Evolutionary conservation across 2,329 filamentous ascomycete genomes (phyloP).

Genomic region (Neospermospora avenae): DNA sequence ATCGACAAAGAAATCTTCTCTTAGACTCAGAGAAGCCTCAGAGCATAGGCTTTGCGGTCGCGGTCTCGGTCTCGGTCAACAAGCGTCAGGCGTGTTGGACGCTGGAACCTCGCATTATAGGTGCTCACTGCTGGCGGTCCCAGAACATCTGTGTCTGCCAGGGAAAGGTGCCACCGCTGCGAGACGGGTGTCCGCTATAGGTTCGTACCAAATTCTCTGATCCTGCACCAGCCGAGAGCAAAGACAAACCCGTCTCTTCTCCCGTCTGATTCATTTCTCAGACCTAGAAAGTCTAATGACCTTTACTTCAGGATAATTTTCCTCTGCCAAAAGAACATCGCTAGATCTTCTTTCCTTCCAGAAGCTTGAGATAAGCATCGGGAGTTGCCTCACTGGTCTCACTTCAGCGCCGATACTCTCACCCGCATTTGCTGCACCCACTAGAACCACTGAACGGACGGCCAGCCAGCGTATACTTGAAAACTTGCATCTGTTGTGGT

Average conservation of each 20-base stretch:
- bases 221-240: constrained; percentile 29
- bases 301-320: constrained; percentile 29
- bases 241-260: constrained; percentile 29
- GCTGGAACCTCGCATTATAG: constrained; percentile 29
- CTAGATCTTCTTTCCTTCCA: constrained; percentile 31
- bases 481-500: not conserved
- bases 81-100: constrained; percentile 23
- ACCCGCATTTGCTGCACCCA: constrained; percentile 1
- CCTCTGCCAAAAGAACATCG: constrained; percentile 24
- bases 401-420: constrained; percentile 20
- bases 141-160: constrained; percentile 28
- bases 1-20: constrained; percentile 26
- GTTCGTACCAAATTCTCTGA: constrained; percentile 36
- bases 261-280: constrained; percentile 30
- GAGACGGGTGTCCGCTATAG: constrained; percentile 36
- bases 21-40: constrained; percentile 22
- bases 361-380: constrained; percentile 26
- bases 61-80: not conserved
- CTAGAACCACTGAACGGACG: not conserved
- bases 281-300: constrained; percentile 25
- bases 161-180: constrained; percentile 29
- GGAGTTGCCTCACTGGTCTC: constrained; percentile 22
- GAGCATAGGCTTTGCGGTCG: constrained; percentile 23
- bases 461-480: not conserved
- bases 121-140: constrained; percentile 28